phyloP scores from a whole-genome alignment of 495 filamentous ascomycete species.

The Aspergillus haitiensis region DNA sequence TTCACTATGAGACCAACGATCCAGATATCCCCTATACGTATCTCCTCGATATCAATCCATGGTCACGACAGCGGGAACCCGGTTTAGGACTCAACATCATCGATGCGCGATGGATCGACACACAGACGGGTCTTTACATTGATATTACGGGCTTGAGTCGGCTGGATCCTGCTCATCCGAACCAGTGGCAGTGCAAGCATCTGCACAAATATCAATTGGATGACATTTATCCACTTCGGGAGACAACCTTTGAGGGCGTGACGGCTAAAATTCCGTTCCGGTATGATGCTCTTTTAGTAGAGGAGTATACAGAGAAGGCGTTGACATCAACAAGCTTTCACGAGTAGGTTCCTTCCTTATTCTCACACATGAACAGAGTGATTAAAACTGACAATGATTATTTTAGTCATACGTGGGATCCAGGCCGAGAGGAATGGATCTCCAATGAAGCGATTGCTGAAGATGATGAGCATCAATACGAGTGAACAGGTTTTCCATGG shows the following conservation, averaged over 20 bases:
- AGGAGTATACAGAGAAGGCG: constrained; percentile 59
- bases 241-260: constrained; percentile 61
- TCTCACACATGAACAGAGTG: not conserved
- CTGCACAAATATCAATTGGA: constrained; percentile 64
- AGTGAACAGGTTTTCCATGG: constrained; percentile 19
- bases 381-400: constrained; percentile 23
- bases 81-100: constrained; percentile 77
- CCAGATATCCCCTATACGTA: constrained; percentile 53
- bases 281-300: constrained; percentile 57
- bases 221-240: constrained; percentile 56
- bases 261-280: constrained; percentile 60
- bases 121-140: constrained; percentile 74
- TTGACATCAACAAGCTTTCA: constrained; percentile 52
- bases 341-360: constrained; percentile 42
- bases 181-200: constrained; percentile 82
- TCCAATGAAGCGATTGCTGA: constrained; percentile 26
- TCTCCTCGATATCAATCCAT: constrained; percentile 78
- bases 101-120: constrained; percentile 83
- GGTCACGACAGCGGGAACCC: constrained; percentile 55
- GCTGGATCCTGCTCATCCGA: constrained; percentile 60
- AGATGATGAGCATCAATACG: constrained; percentile 30
- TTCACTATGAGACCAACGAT: constrained; percentile 53
- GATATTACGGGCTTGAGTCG: constrained; percentile 82
- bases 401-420: constrained; percentile 38
- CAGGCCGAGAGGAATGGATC: constrained; percentile 36